Percentiles rank a stretch among this genome's conserved stretches.
phyloP scores from a whole-genome alignment of 2,329 filamentous ascomycete species.

The Fusarium sp. region DNA sequence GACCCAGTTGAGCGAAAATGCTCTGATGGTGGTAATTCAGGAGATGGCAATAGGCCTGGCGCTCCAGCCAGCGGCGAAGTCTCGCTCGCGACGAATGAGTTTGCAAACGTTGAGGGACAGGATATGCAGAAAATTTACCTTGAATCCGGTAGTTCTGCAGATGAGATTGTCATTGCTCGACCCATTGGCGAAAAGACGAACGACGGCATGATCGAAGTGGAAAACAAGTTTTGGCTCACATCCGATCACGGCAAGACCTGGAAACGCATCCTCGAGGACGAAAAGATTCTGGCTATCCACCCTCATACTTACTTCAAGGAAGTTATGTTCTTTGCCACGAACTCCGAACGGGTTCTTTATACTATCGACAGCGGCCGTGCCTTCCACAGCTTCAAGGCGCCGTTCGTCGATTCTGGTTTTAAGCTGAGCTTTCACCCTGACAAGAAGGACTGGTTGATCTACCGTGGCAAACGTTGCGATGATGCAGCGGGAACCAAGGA shows the following conservation, averaged over 20 bases:
- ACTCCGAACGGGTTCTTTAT: conserved; percentile 76
- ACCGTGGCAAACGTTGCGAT: conserved; percentile 84
- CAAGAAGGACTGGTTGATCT: conserved; percentile 91
- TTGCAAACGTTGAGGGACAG: conserved; percentile 69
- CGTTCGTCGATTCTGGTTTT: conserved; percentile 61
- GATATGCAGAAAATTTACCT: conserved; percentile 78
- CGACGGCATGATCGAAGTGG: conserved; percentile 52
- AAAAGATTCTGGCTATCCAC: conserved; percentile 79
- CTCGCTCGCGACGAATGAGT: conserved; percentile 70
- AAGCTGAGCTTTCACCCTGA: conserved; percentile 86
- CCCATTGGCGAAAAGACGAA: conserved; percentile 57
- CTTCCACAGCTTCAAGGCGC: conserved; percentile 81
- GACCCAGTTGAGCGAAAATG: conserved; percentile 83
- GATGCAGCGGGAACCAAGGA: conserved; percentile 61
- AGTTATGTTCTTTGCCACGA: conserved; percentile 87
- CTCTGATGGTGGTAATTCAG: conserved; percentile 67
- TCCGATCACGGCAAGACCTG: conserved; percentile 92
- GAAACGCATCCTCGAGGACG: conserved; percentile 77
- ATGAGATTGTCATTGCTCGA: conserved; percentile 79
- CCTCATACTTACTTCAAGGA: conserved; percentile 88
- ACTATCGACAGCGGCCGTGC: conserved; percentile 83
- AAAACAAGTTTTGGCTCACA: conserved; percentile 78
- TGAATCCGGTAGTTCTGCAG: conserved; percentile 72
- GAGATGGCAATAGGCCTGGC: conserved; percentile 55
- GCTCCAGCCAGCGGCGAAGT: conserved; percentile 78